These are phyloP conservation scores for Stellera chamaejasme DNA, from an alignment of 345 rosid genomes.

Conservation along the genomic window DNA sequence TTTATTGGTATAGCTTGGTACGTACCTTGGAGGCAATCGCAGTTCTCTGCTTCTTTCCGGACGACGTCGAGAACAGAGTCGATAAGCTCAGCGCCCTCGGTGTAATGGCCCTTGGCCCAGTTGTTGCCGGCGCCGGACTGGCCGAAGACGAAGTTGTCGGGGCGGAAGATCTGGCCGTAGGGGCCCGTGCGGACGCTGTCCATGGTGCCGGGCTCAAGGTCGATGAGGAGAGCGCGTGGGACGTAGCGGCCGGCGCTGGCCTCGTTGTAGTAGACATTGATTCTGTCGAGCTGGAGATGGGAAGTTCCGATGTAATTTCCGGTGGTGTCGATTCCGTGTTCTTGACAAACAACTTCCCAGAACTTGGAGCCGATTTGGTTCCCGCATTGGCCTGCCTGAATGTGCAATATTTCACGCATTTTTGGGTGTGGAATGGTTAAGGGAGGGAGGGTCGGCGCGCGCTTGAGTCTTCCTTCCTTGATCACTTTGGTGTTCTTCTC, in stretches of 20 bases:
- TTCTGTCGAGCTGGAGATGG: constrained; percentile 19
- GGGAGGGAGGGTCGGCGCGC: no score
- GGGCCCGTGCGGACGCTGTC: constrained; percentile 19
- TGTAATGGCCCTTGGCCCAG: constrained; percentile 32
- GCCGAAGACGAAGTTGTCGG: constrained; percentile 12
- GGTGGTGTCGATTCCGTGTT: constrained; percentile 27
- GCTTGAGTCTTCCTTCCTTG: no score
- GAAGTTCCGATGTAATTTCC: constrained; percentile 16
- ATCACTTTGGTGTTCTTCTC: no score
- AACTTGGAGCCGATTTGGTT: constrained; percentile 32
- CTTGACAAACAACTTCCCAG: constrained; percentile 31
- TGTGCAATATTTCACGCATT: constrained; percentile 34
- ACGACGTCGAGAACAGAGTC: constrained; percentile 29
- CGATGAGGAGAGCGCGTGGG: constrained; percentile 33
- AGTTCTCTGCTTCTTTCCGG: constrained; percentile 29
- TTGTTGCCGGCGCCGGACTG: constrained; percentile 28
- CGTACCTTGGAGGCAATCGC: constrained; percentile 30
- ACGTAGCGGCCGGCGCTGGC: constrained; percentile 19
- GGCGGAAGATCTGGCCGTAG: no score
- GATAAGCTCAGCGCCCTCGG: constrained; percentile 32
- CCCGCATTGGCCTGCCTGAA: constrained; percentile 36
- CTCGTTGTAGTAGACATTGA: constrained; percentile 26
- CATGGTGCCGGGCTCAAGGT: constrained; percentile 34
- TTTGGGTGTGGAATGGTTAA: background rate
- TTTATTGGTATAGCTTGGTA: background rate